A percentile compares a stretch with the other conserved stretches of the same genome.
phyloP scores from a whole-genome alignment of 192 early-diverging fungal genomes.

The Umbelopsis isabellina region DNA sequence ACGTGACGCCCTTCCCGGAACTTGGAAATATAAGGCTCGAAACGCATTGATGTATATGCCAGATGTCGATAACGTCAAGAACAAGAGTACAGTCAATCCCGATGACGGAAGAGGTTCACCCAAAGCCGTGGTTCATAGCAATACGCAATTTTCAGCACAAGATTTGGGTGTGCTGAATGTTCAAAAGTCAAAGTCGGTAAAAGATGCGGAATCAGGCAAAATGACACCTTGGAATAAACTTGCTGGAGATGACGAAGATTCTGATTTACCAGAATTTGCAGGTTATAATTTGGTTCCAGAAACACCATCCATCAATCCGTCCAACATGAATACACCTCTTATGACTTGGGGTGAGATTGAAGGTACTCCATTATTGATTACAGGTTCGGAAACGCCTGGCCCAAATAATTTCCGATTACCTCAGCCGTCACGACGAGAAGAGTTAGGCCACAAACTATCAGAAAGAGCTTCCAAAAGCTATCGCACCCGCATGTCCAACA shows the following conservation, averaged over 20 bases:
- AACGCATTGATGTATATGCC: constrained; percentile 79
- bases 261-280: constrained; percentile 27
- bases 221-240: constrained; percentile 29
- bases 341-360: constrained; percentile 91
- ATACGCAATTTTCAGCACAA: constrained; percentile 58
- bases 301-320: constrained; percentile 68
- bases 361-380: constrained; percentile 73
- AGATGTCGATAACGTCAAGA: constrained; percentile 51
- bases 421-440: constrained; percentile 65
- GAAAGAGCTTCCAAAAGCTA: constrained; percentile 64
- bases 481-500: constrained; percentile 33
- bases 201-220: constrained; percentile 15
- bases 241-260: constrained; percentile 10
- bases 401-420: constrained; percentile 46
- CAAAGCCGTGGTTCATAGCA: constrained; percentile 63
- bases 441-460: constrained; percentile 61
- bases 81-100: constrained; percentile 43
- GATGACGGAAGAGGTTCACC: constrained; percentile 49
- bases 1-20: constrained; percentile 9
- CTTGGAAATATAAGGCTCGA: constrained; percentile 71
- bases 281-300: constrained; percentile 69
- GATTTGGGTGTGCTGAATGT: background rate
- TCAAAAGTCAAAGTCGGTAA: constrained; percentile 4
- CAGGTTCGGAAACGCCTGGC: constrained; percentile 50
- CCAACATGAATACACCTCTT: constrained; percentile 66